Percentiles rank a stretch among this genome's conserved stretches.
phyloP scores from a whole-genome alignment of 2,329 filamentous ascomycete species.

The Rhytidhysteron rufulum region DNA sequence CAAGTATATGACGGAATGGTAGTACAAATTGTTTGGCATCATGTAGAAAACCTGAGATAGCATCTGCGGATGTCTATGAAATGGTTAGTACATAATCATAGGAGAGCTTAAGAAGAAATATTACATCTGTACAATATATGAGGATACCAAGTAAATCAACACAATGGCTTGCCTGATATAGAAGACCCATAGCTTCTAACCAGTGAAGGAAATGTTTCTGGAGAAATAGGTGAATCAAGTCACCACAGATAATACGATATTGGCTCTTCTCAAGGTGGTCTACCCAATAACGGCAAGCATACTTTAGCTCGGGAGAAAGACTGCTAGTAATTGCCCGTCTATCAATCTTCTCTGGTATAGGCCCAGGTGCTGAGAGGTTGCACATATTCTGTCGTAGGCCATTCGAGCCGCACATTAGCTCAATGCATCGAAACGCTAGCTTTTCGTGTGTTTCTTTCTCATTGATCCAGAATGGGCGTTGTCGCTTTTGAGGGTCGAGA shows the following conservation, averaged over 20 bases:
- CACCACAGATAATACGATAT: slow-evolving; percentile 13
- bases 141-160: slow-evolving; percentile 7
- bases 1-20: slow-evolving; percentile 14
- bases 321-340: not conserved
- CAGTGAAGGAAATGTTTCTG: slow-evolving; percentile 36
- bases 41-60: slow-evolving; percentile 10
- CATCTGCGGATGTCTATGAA: slow-evolving; percentile 1
- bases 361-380: slow-evolving; percentile 21
- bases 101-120: not conserved
- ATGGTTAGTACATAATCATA: not conserved
- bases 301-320: slow-evolving; percentile 13
- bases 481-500: slow-evolving; percentile 5
- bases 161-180: slow-evolving; percentile 16
- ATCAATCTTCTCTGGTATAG: not conserved
- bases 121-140: slow-evolving; percentile 2
- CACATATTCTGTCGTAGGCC: slow-evolving; percentile 33
- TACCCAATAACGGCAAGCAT: slow-evolving; percentile 37
- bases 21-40: slow-evolving; percentile 26
- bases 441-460: slow-evolving; percentile 22
- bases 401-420: slow-evolving; percentile 17
- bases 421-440: slow-evolving; percentile 27
- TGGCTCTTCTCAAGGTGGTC: slow-evolving; percentile 23
- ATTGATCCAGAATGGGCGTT: slow-evolving; percentile 33
- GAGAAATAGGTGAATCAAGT: slow-evolving; percentile 29
- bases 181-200: slow-evolving; percentile 39